Base-by-base conservation (phyloP, 805 yeast species). In the Starmera quercuum region DNA sequence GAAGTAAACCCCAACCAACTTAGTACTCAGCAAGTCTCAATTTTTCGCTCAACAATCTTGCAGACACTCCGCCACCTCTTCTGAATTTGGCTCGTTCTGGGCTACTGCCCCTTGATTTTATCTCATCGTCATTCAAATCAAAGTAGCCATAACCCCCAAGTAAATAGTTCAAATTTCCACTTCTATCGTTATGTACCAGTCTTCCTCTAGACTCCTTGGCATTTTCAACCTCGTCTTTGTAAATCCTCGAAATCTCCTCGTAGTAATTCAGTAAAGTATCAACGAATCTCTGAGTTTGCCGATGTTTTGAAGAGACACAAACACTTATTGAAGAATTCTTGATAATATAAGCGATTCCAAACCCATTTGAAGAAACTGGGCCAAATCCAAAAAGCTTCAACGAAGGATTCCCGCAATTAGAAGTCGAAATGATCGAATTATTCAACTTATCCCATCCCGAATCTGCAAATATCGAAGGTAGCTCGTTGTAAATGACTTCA, bases 381-480 rank as follows among this genome's bases (percentile, higher is more conserved):
- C 95, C 94, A 51, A 87, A 87, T 0, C 97, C 97, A 63, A 87
- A 87, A 32, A 81, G 66, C 41, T 82, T 78, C 37, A 87, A 65
- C 2, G 95, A 82, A 6, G 95, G 95, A 54, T 87, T 87, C 25
- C 96, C 96, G 62, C 97, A 87, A 57, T 87, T 87, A 13, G 88
- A 78, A 5, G 92, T 83, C 11, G 94, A 83, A 18, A 87, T 63
- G 15, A 86, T 71, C 5, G 90, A 81, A 44, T 78, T 83, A 58
- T 85, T 85, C 38, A 87, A 60, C 51, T 77, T 75, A 47, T 80
- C 85, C 96, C 96, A 87, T 20, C 95, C 95, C 7, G 74, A 64
- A 56, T 87, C 95, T 1, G 83, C 81, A 59, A 86, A 87, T 11
- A 87, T 70, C 5, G 77, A 63, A 6, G 96, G 96, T 32, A 85